These are phyloP conservation scores for Penicillium silybi DNA, from an alignment of 495 filamentous ascomycete species.

Conservation along the genomic window DNA sequence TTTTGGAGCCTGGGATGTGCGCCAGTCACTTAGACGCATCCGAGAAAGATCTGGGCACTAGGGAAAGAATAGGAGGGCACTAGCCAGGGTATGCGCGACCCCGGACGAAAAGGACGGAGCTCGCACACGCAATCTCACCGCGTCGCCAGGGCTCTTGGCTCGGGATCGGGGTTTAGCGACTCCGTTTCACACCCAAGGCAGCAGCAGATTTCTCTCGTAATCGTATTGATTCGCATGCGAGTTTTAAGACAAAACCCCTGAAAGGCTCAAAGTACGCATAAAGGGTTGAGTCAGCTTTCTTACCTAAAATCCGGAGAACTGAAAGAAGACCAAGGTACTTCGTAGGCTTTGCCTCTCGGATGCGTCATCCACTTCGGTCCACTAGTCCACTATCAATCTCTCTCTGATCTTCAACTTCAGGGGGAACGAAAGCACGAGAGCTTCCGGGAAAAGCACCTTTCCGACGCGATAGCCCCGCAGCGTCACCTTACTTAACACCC, in stretches of 20 bases:
- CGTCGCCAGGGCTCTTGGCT: not conserved
- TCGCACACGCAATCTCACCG: not conserved
- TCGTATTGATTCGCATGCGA: not conserved
- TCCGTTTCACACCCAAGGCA: slow-evolving; percentile 10
- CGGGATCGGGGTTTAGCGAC: slow-evolving; percentile 9
- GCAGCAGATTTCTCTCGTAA: not conserved
- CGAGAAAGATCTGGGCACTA: not conserved
- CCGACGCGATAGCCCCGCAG: slow-evolving; percentile 20
- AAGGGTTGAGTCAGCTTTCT: not conserved
- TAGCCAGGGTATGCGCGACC: not conserved
- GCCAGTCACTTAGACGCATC: not conserved
- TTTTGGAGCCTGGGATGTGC: not conserved
- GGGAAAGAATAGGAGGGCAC: not conserved
- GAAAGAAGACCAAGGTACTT: not conserved
- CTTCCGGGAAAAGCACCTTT: slow-evolving; percentile 8
- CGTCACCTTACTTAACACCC: slow-evolving; percentile 14
- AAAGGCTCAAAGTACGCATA: not conserved
- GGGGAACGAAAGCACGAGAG: no score
- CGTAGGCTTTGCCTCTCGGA: not conserved
- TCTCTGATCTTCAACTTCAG: slow-evolving; percentile 7
- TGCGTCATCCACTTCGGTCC: slow-evolving; percentile 19
- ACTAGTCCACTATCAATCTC: not conserved
- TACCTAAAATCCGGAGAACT: not conserved
- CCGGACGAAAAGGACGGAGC: slow-evolving; percentile 7
- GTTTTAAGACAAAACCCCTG: not conserved